phyloP scores from a whole-genome alignment of 345 rosid genomes.

The Pugionium cornutum region DNA sequence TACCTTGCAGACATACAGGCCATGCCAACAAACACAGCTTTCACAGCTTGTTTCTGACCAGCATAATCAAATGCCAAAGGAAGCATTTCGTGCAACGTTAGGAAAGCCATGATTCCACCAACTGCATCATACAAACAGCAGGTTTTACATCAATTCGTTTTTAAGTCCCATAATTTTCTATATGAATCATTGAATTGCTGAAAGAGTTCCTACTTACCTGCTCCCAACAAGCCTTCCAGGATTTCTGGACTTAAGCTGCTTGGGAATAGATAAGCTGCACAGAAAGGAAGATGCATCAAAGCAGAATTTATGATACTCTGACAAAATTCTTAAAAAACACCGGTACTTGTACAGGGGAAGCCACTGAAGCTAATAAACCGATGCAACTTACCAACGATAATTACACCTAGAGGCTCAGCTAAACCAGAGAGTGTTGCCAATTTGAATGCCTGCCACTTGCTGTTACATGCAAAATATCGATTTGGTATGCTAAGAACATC shows the following conservation, averaged over 20 bases:
- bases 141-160: background rate
- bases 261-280: constrained; percentile 90
- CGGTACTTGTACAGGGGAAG: constrained; percentile 1
- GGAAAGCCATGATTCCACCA: constrained; percentile 99
- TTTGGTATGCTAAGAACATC: constrained; percentile 9
- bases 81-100: constrained; percentile 95
- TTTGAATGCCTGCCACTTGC: constrained; percentile 99
- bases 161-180: background rate
- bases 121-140: constrained; percentile 50
- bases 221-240: constrained; percentile 89
- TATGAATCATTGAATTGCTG: background rate
- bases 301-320: background rate
- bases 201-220: constrained; percentile 51
- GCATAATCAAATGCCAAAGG: constrained; percentile 99
- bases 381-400: constrained; percentile 73
- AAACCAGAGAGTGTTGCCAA: constrained; percentile 93
- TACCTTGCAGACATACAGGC: constrained; percentile 99
- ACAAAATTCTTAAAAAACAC: background rate
- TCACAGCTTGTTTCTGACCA: constrained; percentile 96
- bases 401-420: constrained; percentile 96
- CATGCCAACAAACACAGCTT: constrained; percentile 97
- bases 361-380: background rate
- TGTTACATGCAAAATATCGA: constrained; percentile 43
- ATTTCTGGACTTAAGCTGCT: constrained; percentile 89
- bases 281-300: constrained; percentile 27